These are phyloP conservation scores for Cocos nucifera DNA, from an alignment of 176 grass and related monocot species.

Conservation along the genomic window DNA sequence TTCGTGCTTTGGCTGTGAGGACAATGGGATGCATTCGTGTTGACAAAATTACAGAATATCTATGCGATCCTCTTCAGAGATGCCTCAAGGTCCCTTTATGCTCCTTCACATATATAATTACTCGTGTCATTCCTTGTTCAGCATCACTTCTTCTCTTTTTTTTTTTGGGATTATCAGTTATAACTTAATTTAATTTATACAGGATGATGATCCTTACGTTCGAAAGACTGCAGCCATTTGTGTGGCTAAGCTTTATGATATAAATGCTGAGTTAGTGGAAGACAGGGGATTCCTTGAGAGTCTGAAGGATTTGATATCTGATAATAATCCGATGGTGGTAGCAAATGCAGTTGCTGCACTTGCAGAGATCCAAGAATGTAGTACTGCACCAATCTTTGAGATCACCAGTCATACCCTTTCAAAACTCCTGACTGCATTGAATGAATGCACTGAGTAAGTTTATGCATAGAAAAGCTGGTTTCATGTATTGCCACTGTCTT, in stretches of 20 bases:
- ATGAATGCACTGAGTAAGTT: constrained; percentile 98
- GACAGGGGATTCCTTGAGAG: constrained; percentile 94
- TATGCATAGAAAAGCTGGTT: background rate
- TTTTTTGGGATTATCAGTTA: too few species aligned
- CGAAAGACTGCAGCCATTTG: constrained; percentile 98
- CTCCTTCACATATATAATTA: constrained; percentile 6
- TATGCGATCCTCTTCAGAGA: constrained; percentile 98
- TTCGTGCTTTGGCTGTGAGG: constrained; percentile 96
- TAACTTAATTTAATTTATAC: background rate
- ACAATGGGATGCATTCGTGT: constrained; percentile 99
- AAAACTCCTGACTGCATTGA: constrained; percentile 93
- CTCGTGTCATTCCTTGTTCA: too few species aligned
- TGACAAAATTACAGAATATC: constrained; percentile 98
- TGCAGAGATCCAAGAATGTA: constrained; percentile 94
- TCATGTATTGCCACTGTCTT: too few species aligned
- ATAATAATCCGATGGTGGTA: constrained; percentile 99
- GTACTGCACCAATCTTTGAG: constrained; percentile 69
- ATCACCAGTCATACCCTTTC: constrained; percentile 94
- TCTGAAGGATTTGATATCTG: constrained; percentile 90
- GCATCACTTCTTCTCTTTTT: too few species aligned
- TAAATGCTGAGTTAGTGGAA: constrained; percentile 96
- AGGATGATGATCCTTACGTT: constrained; percentile 99
- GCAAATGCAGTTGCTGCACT: constrained; percentile 99
- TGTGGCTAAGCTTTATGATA: constrained; percentile 98
- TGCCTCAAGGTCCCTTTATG: constrained; percentile 71